Percentiles rank a stretch among this genome's conserved stretches.
phyloP scores from a whole-genome alignment of 2,329 filamentous ascomycete genomes.

The Colletotrichum higginsianum region DNA sequence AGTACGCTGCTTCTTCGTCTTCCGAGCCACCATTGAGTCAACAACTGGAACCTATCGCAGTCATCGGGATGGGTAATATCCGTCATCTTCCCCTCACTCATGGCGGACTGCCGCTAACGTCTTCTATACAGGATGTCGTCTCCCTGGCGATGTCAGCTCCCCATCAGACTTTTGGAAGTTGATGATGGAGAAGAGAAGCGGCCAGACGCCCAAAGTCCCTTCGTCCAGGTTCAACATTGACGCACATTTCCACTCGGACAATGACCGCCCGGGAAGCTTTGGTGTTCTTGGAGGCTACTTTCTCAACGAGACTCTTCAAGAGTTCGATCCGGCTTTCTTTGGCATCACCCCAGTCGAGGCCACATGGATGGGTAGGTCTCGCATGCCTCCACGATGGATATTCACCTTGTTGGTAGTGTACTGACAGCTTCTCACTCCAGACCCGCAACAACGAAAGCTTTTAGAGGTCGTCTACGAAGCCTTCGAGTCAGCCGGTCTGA shows the following conservation, averaged over 20 bases:
- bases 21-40: slow-evolving; percentile 3
- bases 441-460: slow-evolving; percentile 60
- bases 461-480: slow-evolving; percentile 60
- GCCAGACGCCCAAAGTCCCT: slow-evolving; percentile 40
- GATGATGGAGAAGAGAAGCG: slow-evolving; percentile 30
- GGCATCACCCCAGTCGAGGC: slow-evolving; percentile 56
- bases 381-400: no score
- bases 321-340: slow-evolving; percentile 58
- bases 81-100: no score
- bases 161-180: slow-evolving; percentile 55
- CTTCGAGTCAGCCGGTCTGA: slow-evolving; percentile 55
- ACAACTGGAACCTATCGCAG: slow-evolving; percentile 54
- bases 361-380: slow-evolving; percentile 47
- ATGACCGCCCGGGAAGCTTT: slow-evolving; percentile 45
- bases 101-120: no score
- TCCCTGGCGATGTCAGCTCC: slow-evolving; percentile 52
- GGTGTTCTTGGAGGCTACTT: slow-evolving; percentile 47
- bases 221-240: slow-evolving; percentile 46
- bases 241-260: slow-evolving; percentile 44
- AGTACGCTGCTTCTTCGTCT: not conserved
- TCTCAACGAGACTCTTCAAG: slow-evolving; percentile 46
- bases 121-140: slow-evolving; percentile 50
- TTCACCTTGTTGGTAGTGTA: no score
- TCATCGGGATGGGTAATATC: slow-evolving; percentile 51
- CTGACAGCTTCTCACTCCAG: no score